Evolutionary conservation across 169 alveolate genomes (phyloP).

Genomic region (Cryptosporidium andersoni): DNA sequence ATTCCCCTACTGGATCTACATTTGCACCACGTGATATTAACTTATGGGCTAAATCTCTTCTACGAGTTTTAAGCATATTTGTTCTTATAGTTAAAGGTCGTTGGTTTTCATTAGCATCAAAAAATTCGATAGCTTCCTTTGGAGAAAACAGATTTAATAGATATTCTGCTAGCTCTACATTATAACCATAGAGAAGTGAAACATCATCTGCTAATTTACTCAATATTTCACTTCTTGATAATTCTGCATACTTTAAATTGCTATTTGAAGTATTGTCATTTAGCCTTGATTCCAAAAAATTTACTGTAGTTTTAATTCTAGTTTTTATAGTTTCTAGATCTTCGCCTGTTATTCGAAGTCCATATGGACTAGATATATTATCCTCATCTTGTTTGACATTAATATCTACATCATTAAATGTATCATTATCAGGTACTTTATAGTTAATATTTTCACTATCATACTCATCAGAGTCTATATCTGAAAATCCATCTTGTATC

Average conservation of each 20-base stretch:
- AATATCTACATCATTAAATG: conserved; percentile 71
- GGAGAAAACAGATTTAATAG: conserved; percentile 88
- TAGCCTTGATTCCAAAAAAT: conserved; percentile 73
- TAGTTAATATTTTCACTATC: conserved; percentile 71
- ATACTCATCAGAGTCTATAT: conserved; percentile 71
- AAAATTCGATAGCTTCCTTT: conserved; percentile 88
- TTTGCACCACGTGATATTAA: conserved; percentile 92
- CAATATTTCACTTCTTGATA: conserved; percentile 73
- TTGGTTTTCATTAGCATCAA: conserved; percentile 90
- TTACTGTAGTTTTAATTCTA: conserved; percentile 79
- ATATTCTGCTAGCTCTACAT: conserved; percentile 87
- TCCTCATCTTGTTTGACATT: conserved; percentile 71
- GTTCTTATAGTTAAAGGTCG: conserved; percentile 91
- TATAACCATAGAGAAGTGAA: conserved; percentile 87
- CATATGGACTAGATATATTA: conserved; percentile 73
- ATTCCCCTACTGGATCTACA: conserved; percentile 92
- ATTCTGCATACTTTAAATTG: not conserved
- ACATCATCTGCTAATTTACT: conserved; percentile 80
- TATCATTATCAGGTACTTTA: conserved; percentile 13
- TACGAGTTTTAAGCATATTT: conserved; percentile 90
- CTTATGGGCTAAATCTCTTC: conserved; percentile 91
- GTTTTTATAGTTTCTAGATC: conserved; percentile 78
- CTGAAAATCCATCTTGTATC: conserved; percentile 73
- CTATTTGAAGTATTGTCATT: conserved; percentile 56
- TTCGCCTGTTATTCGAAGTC: conserved; percentile 82